phyloP scores from a whole-genome alignment of 371 early-diverging fungal genomes.

The Blastocladiella emersonii region DNA sequence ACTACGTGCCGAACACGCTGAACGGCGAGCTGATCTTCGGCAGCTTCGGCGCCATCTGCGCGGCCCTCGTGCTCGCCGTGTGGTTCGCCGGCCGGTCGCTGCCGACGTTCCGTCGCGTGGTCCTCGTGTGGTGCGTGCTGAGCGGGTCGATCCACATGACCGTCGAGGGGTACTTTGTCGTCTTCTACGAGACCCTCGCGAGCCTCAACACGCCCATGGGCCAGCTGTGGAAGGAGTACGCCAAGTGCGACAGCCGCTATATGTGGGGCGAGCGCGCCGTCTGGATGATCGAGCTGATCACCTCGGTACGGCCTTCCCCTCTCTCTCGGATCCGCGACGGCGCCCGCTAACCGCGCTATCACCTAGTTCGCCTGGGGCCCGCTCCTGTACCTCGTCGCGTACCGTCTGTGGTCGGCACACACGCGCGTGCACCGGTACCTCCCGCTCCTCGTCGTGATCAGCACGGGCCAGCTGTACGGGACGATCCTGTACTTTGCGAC shows the following conservation, averaged over 20 bases:
- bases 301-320: conserved; percentile 44
- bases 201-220: conserved; percentile 46
- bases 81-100: conserved; percentile 2
- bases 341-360: not conserved
- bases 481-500: conserved; percentile 55
- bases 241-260: conserved; percentile 75
- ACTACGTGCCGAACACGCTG: conserved; percentile 16
- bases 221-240: conserved; percentile 88
- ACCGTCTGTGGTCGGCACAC: conserved; percentile 30
- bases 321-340: not conserved
- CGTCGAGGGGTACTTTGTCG: conserved; percentile 78
- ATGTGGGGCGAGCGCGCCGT: conserved; percentile 62
- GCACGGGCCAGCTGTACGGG: conserved; percentile 59
- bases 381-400: conserved; percentile 47
- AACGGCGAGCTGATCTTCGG: conserved; percentile 17
- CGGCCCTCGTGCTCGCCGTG: not conserved
- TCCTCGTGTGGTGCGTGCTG: conserved; percentile 65
- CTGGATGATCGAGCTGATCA: conserved; percentile 68
- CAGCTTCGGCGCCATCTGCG: conserved; percentile 15
- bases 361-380: conserved; percentile 56
- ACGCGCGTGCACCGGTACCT: conserved; percentile 49
- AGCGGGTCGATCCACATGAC: conserved; percentile 63
- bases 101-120: conserved; percentile 13
- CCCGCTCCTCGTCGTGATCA: not conserved
- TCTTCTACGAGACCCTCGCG: conserved; percentile 42